Evolutionary conservation across 306 rosid species (phyloP), one percentile per base, ranked within the genome.

Genomic region (Citrullus colocynthis): DNA sequence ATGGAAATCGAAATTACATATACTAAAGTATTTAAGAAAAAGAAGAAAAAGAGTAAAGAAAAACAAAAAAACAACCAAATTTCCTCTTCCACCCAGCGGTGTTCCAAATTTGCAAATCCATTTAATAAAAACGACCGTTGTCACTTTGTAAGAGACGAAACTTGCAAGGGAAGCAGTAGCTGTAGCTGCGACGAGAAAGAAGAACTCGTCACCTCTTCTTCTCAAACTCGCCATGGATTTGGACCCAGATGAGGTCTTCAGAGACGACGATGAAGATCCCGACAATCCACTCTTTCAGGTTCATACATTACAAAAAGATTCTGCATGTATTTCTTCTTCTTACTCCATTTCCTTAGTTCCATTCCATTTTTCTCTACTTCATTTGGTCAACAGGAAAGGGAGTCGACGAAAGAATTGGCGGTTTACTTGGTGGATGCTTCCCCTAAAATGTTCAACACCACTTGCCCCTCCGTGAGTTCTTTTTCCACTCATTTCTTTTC

Each of bases 381-480:
- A 49, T 51, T 6, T 67, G 21, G 14, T 10, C 39, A n/a, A 72
- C 86, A 88, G 98, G 89, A 81, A 67, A 85, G 74, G 21, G 97
- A 92, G 32, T 66, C 90, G 2, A 87, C 44, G 82, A 95, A 95
- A 87, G 96, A 90, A 54, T 78, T 83, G 8, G 90, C 84, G 39
- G 97, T 92, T 75, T 92, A 82, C 79, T 74, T 95, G 79, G 91
- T 95, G 63, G 98, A 95, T 82, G 97, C 98, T 75, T 92, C 98
- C 14, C 97, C 97, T 34, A 92, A 86, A 81, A 95, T 95, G 98
- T 86, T 90, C 91, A 79, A 4, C 73, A 56, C 89, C 2, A 60
- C 85, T 58, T 88, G 85, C 70, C 86, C 82, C n/a, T 39, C 82
- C 78, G 97, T 90, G 77, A 70, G 88, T 86, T 78, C 6, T 77